Base-by-base conservation (phyloP, 2,329 filamentous ascomycete species). In the Exophiala calicioides region DNA sequence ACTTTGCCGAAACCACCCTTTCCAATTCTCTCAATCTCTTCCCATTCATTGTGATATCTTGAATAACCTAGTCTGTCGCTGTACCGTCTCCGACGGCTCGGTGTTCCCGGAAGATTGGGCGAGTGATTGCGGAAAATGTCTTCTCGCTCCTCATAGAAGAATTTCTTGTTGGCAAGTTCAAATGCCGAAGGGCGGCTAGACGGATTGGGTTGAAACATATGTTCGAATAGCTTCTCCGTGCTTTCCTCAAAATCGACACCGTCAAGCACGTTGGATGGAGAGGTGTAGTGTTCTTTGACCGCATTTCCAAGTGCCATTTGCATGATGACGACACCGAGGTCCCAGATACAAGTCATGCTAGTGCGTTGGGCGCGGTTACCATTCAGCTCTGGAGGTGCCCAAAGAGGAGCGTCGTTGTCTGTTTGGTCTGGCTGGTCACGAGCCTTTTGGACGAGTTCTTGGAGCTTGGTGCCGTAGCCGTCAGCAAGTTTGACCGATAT, bases 1-100 rank as follows among this genome's bases (percentile, higher is more conserved):
- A 98, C 93, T 68, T 96, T 89, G 4, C 93, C 93, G 68, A 95
- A 98, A 0, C 91, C 93, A 32, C 93, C 93, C 65, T 91, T 94
- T 3, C 93, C 93, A 9, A 98, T 75, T 3, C 87, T 81, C 10
- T 88, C 89, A 62, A 93, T 84, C 68, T 97, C 90, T 13, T 90
- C 84, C 68, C 95, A 98, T 59, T 97, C 93, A 60, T 86, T 86
- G 8, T 79, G 80, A 63, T 95, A 98, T 52, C 91, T 81, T 1
- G 89, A 94, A 33, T 81, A 75, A 16, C 31, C 41, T 19, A 18
- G 30, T 34, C 42, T 52, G 23, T 52, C 45, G 34, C 47, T 53
- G 26, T 51, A 32, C 6, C 50, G 39, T 49, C 53, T 50, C 12
- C 23, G 36, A 24, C 50, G 47, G 15, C 36, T 49, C 4, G 50